A percentile compares a stretch with the other conserved stretches of the same genome.
phyloP scores from a whole-genome alignment of 495 filamentous ascomycete species.

The Xanthoparmelia taractica region DNA sequence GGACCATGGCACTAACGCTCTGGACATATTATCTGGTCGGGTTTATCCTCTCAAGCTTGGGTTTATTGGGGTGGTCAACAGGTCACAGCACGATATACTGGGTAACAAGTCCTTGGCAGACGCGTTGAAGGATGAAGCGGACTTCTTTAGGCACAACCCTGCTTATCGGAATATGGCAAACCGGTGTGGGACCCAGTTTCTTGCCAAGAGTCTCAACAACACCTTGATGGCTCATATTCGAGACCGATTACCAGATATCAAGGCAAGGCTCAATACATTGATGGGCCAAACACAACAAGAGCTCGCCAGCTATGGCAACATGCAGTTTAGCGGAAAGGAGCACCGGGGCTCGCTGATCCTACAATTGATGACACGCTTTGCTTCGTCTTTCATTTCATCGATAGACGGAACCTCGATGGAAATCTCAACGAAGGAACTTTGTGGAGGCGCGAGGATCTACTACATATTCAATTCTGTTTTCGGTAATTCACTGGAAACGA shows the following conservation, averaged over 20 bases:
- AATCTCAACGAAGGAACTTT: conserved; percentile 97
- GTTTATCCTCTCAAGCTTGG: conserved; percentile 97
- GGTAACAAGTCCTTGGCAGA: conserved; percentile 85
- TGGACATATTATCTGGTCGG: conserved; percentile 91
- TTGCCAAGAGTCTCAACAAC: conserved; percentile 90
- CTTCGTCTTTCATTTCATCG: conserved; percentile 94
- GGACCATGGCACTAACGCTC: conserved; percentile 97
- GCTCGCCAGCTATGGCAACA: conserved; percentile 94
- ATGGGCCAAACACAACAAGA: conserved; percentile 99
- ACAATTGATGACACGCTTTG: conserved; percentile 97
- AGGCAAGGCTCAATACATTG: conserved; percentile 90
- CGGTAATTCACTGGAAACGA: conserved; percentile 90
- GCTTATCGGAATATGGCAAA: conserved; percentile 94
- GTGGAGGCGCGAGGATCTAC: conserved; percentile 93
- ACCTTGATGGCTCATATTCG: conserved; percentile 96
- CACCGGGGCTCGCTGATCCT: conserved; percentile 91
- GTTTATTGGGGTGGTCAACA: conserved; percentile 97
- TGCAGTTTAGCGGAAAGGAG: conserved; percentile 96
- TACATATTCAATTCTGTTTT: conserved; percentile 99
- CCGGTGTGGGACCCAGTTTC: conserved; percentile 87
- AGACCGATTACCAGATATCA: conserved; percentile 93
- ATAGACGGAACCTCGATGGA: conserved; percentile 98
- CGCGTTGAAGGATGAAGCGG: conserved; percentile 78
- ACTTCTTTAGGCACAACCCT: conserved; percentile 95
- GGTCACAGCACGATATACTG: conserved; percentile 97